Conservation (phyloP, 1,284 basidiomycete genomes). For the Microbotryum lychnidis-dioicae region DNA sequence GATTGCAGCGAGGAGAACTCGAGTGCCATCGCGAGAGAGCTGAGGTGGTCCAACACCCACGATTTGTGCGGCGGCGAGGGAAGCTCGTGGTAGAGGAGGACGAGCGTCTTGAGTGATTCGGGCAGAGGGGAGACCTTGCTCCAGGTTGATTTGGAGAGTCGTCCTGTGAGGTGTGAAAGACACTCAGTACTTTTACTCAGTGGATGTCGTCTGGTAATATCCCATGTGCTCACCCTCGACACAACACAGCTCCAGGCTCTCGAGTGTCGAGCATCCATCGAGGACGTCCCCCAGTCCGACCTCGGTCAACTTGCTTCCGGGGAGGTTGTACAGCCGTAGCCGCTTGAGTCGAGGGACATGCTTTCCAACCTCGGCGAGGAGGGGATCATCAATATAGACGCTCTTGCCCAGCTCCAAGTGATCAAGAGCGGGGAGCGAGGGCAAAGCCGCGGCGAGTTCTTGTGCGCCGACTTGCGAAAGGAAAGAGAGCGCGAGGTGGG, state of each 20-base stretch:
- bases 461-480: constrained; percentile 16
- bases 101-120: constrained; percentile 8
- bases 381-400: constrained; percentile 27
- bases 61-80: constrained; percentile 22
- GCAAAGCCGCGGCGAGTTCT: constrained; percentile 2
- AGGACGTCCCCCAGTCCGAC: constrained; percentile 10
- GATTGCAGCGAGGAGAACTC: not conserved
- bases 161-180: constrained; percentile 9
- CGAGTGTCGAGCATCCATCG: constrained; percentile 13
- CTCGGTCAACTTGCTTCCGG: constrained; percentile 27
- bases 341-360: not conserved
- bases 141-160: constrained; percentile 24
- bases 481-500: constrained; percentile 9
- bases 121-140: constrained; percentile 11
- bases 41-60: constrained; percentile 27
- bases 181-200: not conserved
- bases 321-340: constrained; percentile 20
- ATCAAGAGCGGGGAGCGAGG: constrained; percentile 14
- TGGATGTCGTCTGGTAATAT: not conserved
- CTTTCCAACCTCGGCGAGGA: constrained; percentile 8
- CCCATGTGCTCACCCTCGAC: constrained; percentile 14
- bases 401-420: constrained; percentile 13
- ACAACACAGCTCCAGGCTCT: constrained; percentile 13
- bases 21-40: constrained; percentile 10
- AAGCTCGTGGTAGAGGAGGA: constrained; percentile 15